phyloP scores from a whole-genome alignment of 495 filamentous ascomycete genomes.

The Podospora conica region DNA sequence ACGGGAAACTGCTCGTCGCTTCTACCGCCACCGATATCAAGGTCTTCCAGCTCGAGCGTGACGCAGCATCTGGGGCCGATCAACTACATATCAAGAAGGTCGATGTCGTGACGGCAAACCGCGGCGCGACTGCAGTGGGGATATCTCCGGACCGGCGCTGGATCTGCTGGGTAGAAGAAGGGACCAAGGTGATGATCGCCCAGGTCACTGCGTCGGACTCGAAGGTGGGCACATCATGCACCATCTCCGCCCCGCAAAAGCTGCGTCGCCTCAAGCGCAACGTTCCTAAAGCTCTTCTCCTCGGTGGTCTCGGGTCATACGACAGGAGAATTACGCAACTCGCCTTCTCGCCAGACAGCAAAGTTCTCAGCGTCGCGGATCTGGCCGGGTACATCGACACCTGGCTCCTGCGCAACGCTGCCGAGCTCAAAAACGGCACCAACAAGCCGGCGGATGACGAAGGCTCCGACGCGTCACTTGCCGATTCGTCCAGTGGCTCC shows the following conservation, averaged over 20 bases:
- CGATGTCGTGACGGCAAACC: conserved; percentile 18
- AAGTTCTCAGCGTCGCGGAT: conserved; percentile 70
- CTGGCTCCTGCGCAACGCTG: conserved; percentile 60
- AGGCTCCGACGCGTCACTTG: conserved; percentile 23
- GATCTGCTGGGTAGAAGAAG: conserved; percentile 72
- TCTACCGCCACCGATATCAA: conserved; percentile 73
- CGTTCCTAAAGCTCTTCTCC: conserved; percentile 46
- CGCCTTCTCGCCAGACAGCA: conserved; percentile 75
- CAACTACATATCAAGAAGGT: conserved; percentile 33
- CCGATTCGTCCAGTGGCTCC: conserved; percentile 20
- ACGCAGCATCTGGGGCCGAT: conserved; percentile 37
- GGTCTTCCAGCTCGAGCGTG: conserved; percentile 58
- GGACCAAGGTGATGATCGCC: conserved; percentile 73
- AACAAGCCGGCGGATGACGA: conserved; percentile 21
- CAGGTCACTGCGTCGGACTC: conserved; percentile 47
- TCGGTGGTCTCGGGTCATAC: conserved; percentile 71
- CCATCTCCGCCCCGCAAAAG: conserved; percentile 41
- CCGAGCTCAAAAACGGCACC: conserved; percentile 28
- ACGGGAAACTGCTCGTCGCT: conserved; percentile 70
- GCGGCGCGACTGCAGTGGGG: conserved; percentile 68
- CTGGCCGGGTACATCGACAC: conserved; percentile 81
- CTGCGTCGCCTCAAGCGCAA: conserved; percentile 56
- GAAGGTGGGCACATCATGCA: conserved; percentile 32
- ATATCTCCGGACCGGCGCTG: conserved; percentile 66
- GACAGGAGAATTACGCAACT: conserved; percentile 66